Evolutionary conservation across 345 rosid species (phyloP), one percentile per base, ranked within the genome.

Genomic region (Arabis alpina): DNA sequence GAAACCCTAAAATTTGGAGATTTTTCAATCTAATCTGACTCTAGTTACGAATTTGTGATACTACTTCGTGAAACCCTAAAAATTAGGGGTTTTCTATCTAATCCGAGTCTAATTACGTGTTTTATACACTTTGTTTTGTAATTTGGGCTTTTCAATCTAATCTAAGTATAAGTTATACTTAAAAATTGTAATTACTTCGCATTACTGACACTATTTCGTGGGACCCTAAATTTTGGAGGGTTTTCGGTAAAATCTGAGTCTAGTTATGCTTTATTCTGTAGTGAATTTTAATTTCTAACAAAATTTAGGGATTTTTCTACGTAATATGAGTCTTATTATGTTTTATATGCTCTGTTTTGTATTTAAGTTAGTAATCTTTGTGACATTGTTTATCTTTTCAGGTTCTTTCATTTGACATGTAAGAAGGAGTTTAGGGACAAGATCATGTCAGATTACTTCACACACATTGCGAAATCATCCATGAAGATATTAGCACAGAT

Each of bases 331-430:
- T 27, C 27, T 16, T 3, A 10, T 27, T 27, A 52, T 15, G 10
- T 2, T 9, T 23, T 23, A n/a, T 4, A 19, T 19, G 54, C 28
- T 23, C 4, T 36, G 10, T 8, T 56, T 15, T 16, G 44, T 36
- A 8, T 7, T 8, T 2, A n/a, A n/a, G n/a, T 15, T 24, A 6
- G 12, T 28, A 1, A n/a, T n/a, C 11, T 49, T 11, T 3, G n/a
- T n/a, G n/a, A n/a, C n/a, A n/a, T 11, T 64, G 41, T 39, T 6
- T 6, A 6, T 28, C 32, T 2, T 28, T 40, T 60, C 52, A 60
- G 72, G 50, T 49, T 39, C 70, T 73, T 39, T 52, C 50, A 27
- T 27, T 44, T 73, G 48, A 65, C 66, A 32, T 73, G 77, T 51
- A 65, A 73, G 16, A 55, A 56, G n/a, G 51, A 65, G 37, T 39